Percentiles rank a stretch among this genome's conserved stretches.
Evolutionary conservation across 805 yeast species (phyloP).

Genomic region (Teunomyces aglyptinius): DNA sequence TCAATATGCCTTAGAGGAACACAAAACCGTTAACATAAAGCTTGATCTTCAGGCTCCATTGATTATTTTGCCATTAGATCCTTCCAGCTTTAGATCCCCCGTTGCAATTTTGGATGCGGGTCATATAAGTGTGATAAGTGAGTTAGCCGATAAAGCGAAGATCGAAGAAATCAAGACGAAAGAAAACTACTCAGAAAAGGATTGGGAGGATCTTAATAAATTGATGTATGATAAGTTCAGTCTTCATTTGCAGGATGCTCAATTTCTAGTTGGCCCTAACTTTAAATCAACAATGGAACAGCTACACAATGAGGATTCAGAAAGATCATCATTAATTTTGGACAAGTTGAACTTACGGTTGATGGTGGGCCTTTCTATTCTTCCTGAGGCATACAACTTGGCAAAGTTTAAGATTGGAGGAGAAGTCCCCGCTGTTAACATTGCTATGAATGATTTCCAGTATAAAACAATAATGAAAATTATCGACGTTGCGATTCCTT

Average conservation of each 20-base stretch:
- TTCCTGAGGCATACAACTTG: conserved; percentile 74
- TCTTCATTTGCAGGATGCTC: conserved; percentile 78
- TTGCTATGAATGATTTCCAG: conserved; percentile 82
- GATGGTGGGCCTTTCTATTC: conserved; percentile 75
- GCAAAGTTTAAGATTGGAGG: conserved; percentile 76
- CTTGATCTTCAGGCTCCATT: conserved; percentile 93
- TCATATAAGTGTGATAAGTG: conserved; percentile 80
- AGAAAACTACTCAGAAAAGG: conserved; percentile 55
- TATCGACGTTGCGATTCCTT: conserved; percentile 67
- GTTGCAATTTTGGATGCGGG: conserved; percentile 95
- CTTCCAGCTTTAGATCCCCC: conserved; percentile 76
- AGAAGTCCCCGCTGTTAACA: conserved; percentile 66
- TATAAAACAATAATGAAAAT: conserved; percentile 84
- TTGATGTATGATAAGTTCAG: conserved; percentile 89
- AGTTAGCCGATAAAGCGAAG: conserved; percentile 67
- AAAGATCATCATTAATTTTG: conserved; percentile 59
- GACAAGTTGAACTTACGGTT: conserved; percentile 76
- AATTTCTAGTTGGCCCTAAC: conserved; percentile 80
- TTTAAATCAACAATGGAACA: conserved; percentile 76
- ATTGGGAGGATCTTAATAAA: conserved; percentile 72
- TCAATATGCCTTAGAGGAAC: conserved; percentile 92
- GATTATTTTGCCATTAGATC: conserved; percentile 80
- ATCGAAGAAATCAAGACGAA: conserved; percentile 69
- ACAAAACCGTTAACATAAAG: conserved; percentile 81
- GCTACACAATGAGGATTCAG: conserved; percentile 45